A percentile compares a stretch with the other conserved stretches of the same genome.
These are phyloP conservation scores for Alternaria novae-zelandiae DNA, from an alignment of 2,329 filamentous ascomycete species.

Conservation along the genomic window DNA sequence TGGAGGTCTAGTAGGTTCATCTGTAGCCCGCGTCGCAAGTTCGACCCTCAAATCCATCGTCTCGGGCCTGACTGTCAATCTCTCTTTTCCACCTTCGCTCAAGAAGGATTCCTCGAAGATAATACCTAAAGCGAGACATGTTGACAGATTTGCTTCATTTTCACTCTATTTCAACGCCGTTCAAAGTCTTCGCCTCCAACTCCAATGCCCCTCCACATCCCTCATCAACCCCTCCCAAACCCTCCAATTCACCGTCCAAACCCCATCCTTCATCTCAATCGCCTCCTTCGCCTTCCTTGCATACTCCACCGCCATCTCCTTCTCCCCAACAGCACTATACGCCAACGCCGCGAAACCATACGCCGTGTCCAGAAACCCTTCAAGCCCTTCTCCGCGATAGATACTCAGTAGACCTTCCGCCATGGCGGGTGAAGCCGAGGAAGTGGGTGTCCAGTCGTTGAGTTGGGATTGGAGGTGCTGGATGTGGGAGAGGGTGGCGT, in stretches of 20 bases:
- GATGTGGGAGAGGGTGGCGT: slow-evolving; percentile 41
- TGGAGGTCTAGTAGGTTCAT: not conserved
- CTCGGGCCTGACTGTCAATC: no score
- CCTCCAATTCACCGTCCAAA: slow-evolving; percentile 35
- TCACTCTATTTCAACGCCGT: no score
- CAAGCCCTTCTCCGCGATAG: slow-evolving; percentile 46
- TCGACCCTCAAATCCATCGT: accelerated
- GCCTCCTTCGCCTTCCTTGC: slow-evolving; percentile 45
- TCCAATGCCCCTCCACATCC: slow-evolving; percentile 8
- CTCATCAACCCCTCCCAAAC: slow-evolving; percentile 42
- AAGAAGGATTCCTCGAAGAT: no score
- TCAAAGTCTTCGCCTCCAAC: slow-evolving; percentile 8
- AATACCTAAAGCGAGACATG: no score
- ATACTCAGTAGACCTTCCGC: slow-evolving; percentile 45
- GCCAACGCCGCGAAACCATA: slow-evolving; percentile 51
- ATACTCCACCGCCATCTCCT: slow-evolving; percentile 36
- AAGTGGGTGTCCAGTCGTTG: slow-evolving; percentile 38
- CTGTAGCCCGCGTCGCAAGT: accelerated
- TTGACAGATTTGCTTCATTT: no score
- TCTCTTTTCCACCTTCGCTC: not conserved
- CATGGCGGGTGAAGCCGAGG: slow-evolving; percentile 24
- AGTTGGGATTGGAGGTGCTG: slow-evolving; percentile 36
- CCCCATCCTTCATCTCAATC: slow-evolving; percentile 48
- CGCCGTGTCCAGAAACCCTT: slow-evolving; percentile 49
- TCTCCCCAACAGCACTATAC: slow-evolving; percentile 44